Percentiles rank a stretch among this genome's conserved stretches.
These are phyloP conservation scores for Colletotrichum acutatum DNA, from an alignment of 2,329 filamentous ascomycete genomes.

Conservation along the genomic window DNA sequence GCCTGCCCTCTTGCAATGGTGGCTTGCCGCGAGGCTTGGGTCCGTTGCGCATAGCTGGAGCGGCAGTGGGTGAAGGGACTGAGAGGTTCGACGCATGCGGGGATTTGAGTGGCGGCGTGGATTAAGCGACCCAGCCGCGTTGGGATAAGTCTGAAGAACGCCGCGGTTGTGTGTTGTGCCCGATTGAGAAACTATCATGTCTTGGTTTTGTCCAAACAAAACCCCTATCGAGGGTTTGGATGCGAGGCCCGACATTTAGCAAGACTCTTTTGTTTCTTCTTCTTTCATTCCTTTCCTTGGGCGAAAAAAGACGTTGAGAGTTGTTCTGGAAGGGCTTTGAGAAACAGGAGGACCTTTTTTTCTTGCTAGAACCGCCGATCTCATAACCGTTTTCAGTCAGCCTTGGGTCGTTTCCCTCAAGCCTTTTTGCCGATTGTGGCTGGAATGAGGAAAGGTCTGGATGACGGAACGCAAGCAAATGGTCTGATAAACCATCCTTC, in stretches of 20 bases:
- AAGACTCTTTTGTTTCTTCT: not conserved
- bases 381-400: conserved; percentile 13
- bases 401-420: not conserved
- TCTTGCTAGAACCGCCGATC: conserved; percentile 9
- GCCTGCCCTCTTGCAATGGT: not conserved
- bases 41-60: not conserved
- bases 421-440: conserved; percentile 2
- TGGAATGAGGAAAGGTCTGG: not conserved
- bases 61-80: too few species aligned
- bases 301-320: not conserved
- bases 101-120: not conserved
- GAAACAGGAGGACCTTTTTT: not conserved
- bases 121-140: not conserved
- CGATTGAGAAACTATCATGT: not conserved
- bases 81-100: not conserved
- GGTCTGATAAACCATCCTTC: not conserved
- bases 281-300: not conserved
- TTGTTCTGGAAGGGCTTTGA: conserved; percentile 13
- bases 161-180: not conserved
- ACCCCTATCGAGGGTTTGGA: not conserved
- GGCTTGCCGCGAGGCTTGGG: not conserved
- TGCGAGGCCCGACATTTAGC: not conserved
- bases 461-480: conserved; percentile 5
- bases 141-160: not conserved
- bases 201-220: not conserved